A percentile compares a stretch with the other conserved stretches of the same genome.
Conservation (phyloP, 306 rosid genomes). For the Lotus japonicus region DNA sequence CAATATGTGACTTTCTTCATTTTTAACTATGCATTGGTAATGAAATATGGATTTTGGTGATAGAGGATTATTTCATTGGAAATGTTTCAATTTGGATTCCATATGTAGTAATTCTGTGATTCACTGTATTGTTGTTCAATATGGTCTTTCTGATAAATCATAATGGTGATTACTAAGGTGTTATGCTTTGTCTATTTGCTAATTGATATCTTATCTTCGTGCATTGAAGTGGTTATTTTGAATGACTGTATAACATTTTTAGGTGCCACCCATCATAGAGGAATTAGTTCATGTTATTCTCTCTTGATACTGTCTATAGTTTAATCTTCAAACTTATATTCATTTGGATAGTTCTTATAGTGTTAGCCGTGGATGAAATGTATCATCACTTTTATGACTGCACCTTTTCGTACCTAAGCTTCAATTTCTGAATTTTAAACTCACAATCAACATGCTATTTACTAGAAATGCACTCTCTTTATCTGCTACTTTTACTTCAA, state of each 20-base stretch:
- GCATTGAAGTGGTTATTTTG: neutral
- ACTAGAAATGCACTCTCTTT: neutral
- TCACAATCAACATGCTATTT: neutral
- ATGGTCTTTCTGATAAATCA: neutral
- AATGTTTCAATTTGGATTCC: neutral
- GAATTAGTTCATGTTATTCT: conserved; percentile 6
- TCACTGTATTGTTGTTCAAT: neutral
- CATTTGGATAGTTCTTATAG: neutral
- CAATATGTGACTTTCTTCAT: no score
- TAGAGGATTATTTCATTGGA: neutral
- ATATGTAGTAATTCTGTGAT: neutral
- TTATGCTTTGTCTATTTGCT: neutral
- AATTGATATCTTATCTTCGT: neutral
- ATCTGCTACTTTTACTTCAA: neutral
- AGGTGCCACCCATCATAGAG: neutral
- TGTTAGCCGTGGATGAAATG: neutral
- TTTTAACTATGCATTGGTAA: no score
- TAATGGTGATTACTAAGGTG: neutral
- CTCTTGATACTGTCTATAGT: neutral
- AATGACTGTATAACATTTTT: neutral
- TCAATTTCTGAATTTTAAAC: neutral
- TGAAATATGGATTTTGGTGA: neutral
- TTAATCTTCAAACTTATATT: neutral
- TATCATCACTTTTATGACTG: neutral
- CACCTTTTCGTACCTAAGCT: neutral